A percentile compares a stretch with the other conserved stretches of the same genome.
Evolutionary conservation across 495 filamentous ascomycete species (phyloP).

Genomic region (Achaetomiella virescens): DNA sequence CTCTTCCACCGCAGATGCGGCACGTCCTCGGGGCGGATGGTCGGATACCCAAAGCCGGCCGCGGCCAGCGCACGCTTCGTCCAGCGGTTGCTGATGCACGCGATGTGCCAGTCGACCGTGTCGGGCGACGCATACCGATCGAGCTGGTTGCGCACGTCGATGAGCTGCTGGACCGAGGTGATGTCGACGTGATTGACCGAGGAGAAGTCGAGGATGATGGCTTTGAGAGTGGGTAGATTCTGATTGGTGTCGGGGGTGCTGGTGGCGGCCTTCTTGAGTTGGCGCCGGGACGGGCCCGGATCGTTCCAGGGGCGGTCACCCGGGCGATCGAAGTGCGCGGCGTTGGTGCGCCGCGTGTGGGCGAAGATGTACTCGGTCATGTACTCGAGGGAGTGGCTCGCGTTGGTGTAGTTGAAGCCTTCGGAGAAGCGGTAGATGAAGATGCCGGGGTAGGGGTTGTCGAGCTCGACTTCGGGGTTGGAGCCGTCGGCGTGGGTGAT

Average conservation of each 20-base stretch:
- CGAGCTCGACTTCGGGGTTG: conserved; percentile 75
- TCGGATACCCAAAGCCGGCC: conserved; percentile 88
- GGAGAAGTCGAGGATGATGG: conserved; percentile 90
- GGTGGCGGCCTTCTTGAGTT: conserved; percentile 34
- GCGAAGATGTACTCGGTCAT: conserved; percentile 69
- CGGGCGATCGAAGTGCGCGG: conserved; percentile 49
- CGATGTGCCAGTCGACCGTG: conserved; percentile 91
- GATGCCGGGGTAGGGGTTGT: conserved; percentile 82
- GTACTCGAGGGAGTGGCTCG: conserved; percentile 81
- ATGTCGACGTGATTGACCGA: conserved; percentile 96
- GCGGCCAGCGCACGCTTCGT: conserved; percentile 90
- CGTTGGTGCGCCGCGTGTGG: conserved; percentile 71
- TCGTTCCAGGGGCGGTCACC: conserved; percentile 98
- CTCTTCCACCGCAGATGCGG: conserved; percentile 73
- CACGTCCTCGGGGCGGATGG: conserved; percentile 46
- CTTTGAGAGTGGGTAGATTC: conserved; percentile 71
- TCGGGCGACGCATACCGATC: conserved; percentile 81
- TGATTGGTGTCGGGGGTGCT: conserved; percentile 32
- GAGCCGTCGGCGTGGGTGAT: conserved; percentile 82
- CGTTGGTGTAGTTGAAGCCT: conserved; percentile 95
- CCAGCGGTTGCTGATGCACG: conserved; percentile 93
- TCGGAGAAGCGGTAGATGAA: conserved; percentile 98
- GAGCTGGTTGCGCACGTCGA: conserved; percentile 96
- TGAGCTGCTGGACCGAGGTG: conserved; percentile 88
- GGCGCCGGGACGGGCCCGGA: conserved; percentile 59